These are phyloP conservation scores for Lentinula sp. DNA, from an alignment of 768 basidiomycete genomes.

Conservation along the genomic window DNA sequence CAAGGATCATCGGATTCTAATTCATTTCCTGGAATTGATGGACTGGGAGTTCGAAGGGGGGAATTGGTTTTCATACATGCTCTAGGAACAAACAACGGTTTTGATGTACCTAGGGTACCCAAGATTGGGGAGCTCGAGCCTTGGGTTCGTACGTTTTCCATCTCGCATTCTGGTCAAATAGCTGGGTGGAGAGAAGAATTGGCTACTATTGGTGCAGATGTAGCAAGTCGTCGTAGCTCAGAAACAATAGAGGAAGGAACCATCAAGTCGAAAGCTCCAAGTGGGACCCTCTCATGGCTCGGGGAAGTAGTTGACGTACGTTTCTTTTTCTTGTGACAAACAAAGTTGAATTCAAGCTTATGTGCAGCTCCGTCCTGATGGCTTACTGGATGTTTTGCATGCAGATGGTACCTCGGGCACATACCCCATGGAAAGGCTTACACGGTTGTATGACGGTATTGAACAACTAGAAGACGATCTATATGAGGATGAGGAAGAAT, in stretches of 20 bases:
- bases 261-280: constrained; percentile 34
- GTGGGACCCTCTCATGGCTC: constrained; percentile 61
- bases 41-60: constrained; percentile 75
- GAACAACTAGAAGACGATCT: constrained; percentile 73
- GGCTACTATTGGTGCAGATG: constrained; percentile 53
- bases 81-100: constrained; percentile 67
- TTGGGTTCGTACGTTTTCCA: constrained; percentile 64
- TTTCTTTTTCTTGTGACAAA: background rate
- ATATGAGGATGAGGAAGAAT: constrained; percentile 52
- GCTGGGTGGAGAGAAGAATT: constrained; percentile 70
- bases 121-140: constrained; percentile 79
- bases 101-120: constrained; percentile 63
- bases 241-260: constrained; percentile 30
- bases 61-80: constrained; percentile 81
- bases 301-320: constrained; percentile 79
- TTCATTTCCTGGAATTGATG: constrained; percentile 41
- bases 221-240: constrained; percentile 42
- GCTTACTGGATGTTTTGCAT: constrained; percentile 66
- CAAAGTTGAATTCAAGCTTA: background rate
- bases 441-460: constrained; percentile 72
- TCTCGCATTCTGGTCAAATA: constrained; percentile 37
- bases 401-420: constrained; percentile 43
- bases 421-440: constrained; percentile 64
- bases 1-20: constrained; percentile 61
- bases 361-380: constrained; percentile 66